These are phyloP conservation scores for Trypanosoma boissoni DNA, from an alignment of 208 protist genomes.

Conservation along the genomic window DNA sequence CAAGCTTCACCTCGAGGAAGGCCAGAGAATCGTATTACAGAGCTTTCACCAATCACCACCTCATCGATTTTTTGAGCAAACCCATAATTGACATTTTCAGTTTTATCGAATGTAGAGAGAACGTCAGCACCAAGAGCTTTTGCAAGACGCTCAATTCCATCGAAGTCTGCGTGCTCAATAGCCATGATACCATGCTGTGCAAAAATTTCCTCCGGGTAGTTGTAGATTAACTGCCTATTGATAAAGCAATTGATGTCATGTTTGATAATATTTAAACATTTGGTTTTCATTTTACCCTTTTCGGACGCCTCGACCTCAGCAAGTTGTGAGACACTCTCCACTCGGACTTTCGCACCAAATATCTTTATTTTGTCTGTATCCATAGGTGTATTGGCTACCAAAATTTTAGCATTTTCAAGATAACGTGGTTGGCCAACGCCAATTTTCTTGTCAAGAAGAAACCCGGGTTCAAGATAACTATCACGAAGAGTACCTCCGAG, in stretches of 20 bases:
- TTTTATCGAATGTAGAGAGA: slow-evolving; percentile 99
- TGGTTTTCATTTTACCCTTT: slow-evolving; percentile 93
- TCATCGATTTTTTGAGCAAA: slow-evolving; percentile 96
- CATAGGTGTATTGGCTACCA: slow-evolving; percentile 99
- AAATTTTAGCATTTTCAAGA: slow-evolving; percentile 98
- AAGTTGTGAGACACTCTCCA: slow-evolving; percentile 94
- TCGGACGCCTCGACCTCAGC: slow-evolving; percentile 99
- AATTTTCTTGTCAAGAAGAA: slow-evolving; percentile 99
- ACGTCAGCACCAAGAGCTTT: slow-evolving; percentile 98
- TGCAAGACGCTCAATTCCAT: slow-evolving; percentile 95
- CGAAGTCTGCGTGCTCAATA: slow-evolving; percentile 99
- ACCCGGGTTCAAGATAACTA: slow-evolving; percentile 99
- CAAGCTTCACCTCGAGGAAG: slow-evolving; percentile 95
- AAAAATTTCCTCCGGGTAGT: slow-evolving; percentile 99
- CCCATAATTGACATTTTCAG: slow-evolving; percentile 95
- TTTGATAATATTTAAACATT: slow-evolving; percentile 96
- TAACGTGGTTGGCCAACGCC: slow-evolving; percentile 97
- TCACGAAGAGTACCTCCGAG: slow-evolving; percentile 96
- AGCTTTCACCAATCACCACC: slow-evolving; percentile 98
- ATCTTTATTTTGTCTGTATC: slow-evolving; percentile 99
- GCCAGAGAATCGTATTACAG: slow-evolving; percentile 97
- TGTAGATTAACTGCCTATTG: slow-evolving; percentile 99
- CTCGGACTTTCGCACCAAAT: slow-evolving; percentile 94
- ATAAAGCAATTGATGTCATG: slow-evolving; percentile 99
- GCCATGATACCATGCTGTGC: slow-evolving; percentile 95